Conservation (phyloP, 352 stramenopile species). For the Pelagophyceae sp. region DNA sequence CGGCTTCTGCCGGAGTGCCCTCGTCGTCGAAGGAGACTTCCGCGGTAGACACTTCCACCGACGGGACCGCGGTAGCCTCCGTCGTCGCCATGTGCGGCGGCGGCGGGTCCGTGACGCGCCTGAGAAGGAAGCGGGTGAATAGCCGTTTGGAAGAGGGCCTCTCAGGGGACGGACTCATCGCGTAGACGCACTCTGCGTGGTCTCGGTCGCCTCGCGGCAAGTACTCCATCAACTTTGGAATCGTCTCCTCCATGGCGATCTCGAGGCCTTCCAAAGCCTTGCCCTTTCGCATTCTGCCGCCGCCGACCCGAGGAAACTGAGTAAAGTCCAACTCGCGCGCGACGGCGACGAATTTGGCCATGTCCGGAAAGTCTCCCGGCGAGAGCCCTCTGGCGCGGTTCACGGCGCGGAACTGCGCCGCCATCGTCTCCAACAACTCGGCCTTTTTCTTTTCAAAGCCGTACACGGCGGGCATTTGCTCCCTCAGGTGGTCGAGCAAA, state of each 20-base stretch:
- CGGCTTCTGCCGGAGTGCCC: no score
- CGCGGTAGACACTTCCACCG: no score
- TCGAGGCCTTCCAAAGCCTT: constrained; percentile 25
- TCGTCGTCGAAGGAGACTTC: no score
- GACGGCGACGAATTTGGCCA: constrained; percentile 22
- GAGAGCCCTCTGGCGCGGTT: constrained; percentile 4
- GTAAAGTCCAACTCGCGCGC: constrained; percentile 22
- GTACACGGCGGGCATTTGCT: constrained; percentile 28
- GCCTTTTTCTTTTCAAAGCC: constrained; percentile 28
- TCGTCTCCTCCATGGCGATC: constrained; percentile 19
- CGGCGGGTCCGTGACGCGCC: no score
- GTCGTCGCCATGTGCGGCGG: no score
- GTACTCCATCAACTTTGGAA: constrained; percentile 18
- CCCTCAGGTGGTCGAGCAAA: constrained; percentile 26
- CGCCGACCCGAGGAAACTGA: constrained; percentile 21
- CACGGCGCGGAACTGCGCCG: constrained; percentile 15
- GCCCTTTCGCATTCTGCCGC: constrained; percentile 21
- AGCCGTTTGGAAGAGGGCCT: no score
- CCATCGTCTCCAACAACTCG: constrained; percentile 14
- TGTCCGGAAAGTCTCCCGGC: constrained; percentile 21
- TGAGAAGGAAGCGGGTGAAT: no score
- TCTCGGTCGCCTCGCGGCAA: background rate
- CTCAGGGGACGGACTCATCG: no score
- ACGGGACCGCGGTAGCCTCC: no score
- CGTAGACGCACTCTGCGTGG: no score